Evolutionary conservation across 73 alveolate species (phyloP).

Genomic region (Paramecium pentaurelia): DNA sequence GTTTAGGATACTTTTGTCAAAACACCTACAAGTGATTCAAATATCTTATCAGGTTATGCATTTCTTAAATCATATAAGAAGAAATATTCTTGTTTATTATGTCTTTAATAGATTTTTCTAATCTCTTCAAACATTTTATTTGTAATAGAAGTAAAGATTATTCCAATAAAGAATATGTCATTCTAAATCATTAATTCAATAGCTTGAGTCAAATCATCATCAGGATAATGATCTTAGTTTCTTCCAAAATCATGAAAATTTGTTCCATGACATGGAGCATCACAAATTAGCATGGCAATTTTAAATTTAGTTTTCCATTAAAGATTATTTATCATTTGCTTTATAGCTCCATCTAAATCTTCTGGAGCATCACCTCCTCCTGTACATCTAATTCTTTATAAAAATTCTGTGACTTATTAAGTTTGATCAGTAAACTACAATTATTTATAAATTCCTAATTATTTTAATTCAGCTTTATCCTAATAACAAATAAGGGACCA

Average conservation of each 20-base stretch:
- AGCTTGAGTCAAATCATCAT: conserved; percentile 55
- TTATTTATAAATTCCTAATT: background rate
- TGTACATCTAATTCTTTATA: background rate
- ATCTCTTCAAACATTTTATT: background rate
- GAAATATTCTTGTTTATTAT: background rate
- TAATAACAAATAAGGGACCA: background rate
- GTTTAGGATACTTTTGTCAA: background rate
- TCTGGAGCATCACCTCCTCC: background rate
- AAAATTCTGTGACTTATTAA: background rate
- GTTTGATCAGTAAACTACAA: background rate
- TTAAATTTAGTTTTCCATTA: background rate
- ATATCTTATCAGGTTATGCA: background rate
- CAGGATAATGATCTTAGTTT: conserved; percentile 37
- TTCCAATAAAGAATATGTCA: background rate
- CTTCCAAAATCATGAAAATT: conserved; percentile 45
- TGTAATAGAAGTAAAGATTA: background rate
- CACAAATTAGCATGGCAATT: background rate
- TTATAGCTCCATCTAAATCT: background rate
- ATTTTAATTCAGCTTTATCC: background rate
- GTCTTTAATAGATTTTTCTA: background rate
- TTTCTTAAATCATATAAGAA: background rate
- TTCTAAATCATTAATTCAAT: background rate
- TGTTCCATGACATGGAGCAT: conserved; percentile 32
- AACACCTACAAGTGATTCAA: background rate
- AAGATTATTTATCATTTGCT: background rate